Evolutionary conservation across 1,284 basidiomycete species (phyloP), one percentile per base, ranked within the genome.

Genomic region (Puccinia hordei): DNA sequence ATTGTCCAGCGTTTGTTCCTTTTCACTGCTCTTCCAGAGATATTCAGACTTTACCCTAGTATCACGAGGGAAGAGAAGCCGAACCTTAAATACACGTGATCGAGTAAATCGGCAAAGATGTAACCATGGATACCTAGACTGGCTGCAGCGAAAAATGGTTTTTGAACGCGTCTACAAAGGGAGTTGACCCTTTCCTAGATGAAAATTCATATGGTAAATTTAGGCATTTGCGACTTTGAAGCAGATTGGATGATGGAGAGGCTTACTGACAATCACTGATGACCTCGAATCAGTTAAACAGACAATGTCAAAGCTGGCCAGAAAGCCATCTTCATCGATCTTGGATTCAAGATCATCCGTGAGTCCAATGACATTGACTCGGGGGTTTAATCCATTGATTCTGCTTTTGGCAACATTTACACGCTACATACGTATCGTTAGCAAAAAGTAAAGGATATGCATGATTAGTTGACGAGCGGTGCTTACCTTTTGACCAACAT

Each of bases 81-180:
- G 24, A 61, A 94, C 94, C 90, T 72, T 82, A 97, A 90, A 85
- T 92, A 95, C 82, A 93, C 90, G 85, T 96, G 94, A 61, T 89
- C 88, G 80, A 95, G 88, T 68, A 99, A 88, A 85, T 99, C 95
- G 81, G 93, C 93, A 85, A 98, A 98, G 83, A 96, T 93, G 86
- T 93, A 99, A 8, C 96, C 97, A 69, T 91, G 88, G 81, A 96
- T 88, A n/a, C 96, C 96, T 85, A 93, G 95, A 15, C 92, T 91
- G 12, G 92, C 92, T 0, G 94, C 93, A 24, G 91, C 90, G 84
- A 97, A 98, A 86, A 98, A 92, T 19, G 92, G 91, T 82, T 91
- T 93, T 44, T 88, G 87, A 74, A 89, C 88, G 77, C 88, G 88
- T 82, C 94, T 89, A 84, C 93, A 92, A 19, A 90, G 88, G 55